Evolutionary conservation across 164 flowering plant genomes (phyloP).

Genomic region (Liquidambar formosana): DNA sequence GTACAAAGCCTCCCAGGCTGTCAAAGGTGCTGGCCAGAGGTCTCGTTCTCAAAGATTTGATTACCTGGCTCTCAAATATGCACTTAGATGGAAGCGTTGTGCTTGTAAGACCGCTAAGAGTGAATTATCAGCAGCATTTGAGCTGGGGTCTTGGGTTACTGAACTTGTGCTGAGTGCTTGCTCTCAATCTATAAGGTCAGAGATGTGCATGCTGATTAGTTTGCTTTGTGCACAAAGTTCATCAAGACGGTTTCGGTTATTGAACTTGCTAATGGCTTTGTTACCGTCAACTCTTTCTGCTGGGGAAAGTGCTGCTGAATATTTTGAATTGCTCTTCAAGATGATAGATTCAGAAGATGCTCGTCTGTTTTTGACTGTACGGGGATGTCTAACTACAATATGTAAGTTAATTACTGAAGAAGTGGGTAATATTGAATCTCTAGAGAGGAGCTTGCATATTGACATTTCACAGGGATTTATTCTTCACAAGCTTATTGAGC

Average conservation of each 20-base stretch:
- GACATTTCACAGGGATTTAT: conserved; percentile 98
- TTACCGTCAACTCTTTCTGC: conserved; percentile 90
- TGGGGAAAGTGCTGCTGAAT: conserved; percentile 98
- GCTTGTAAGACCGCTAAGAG: conserved; percentile 52
- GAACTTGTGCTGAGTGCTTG: conserved; percentile 93
- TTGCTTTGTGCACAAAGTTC: conserved; percentile 84
- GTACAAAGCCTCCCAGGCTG: conserved; percentile 78
- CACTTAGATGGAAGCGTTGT: conserved; percentile 87
- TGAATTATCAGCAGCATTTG: conserved; percentile 69
- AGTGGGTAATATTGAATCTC: conserved; percentile 74
- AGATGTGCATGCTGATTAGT: conserved; percentile 86
- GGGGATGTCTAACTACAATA: conserved; percentile 68
- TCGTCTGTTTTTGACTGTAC: conserved; percentile 86
- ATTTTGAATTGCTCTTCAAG: conserved; percentile 88
- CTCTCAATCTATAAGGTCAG: conserved; percentile 94
- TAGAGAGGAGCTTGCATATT: conserved; percentile 91
- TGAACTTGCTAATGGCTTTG: conserved; percentile 73
- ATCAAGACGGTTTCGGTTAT: conserved; percentile 70
- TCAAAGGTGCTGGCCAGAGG: conserved; percentile 55
- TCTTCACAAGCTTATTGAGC: conserved; percentile 95
- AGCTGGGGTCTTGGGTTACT: conserved; percentile 96
- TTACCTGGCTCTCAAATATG: conserved; percentile 85
- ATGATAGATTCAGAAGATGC: conserved; percentile 96
- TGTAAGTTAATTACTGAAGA: conserved; percentile 85
- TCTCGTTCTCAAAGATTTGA: conserved; percentile 77